Base-by-base conservation (phyloP, 2,329 filamentous ascomycete species). In the Neopestalotiopsis rosae region DNA sequence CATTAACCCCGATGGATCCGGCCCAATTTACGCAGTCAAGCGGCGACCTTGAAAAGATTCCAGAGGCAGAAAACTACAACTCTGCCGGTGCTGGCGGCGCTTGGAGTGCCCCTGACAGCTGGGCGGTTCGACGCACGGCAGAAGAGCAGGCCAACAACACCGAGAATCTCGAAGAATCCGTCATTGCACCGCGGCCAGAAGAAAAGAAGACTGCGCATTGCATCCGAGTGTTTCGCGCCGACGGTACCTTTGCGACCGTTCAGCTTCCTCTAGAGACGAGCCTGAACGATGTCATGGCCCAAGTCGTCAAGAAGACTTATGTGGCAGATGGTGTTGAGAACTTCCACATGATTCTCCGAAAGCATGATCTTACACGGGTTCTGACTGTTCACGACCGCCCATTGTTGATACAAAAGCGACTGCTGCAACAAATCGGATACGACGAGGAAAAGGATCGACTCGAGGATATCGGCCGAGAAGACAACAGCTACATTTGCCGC, bases 91-190 rank as follows among this genome's bases (percentile, higher is more conserved):
- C 20, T 17, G 74, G 78, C 52, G 90, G 91, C 1, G 89, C 89
- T 3, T 99, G 95, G 95, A 93, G 97, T 79, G 95, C 95, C 3
- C 95, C 96, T 1, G 95, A 98, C 79, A 98, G 95, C 78, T 99
- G 96, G 96, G 94, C 93, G 65, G 95, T 98, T 32, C 93, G 93
- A 73, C 91, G 90, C 70, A 86, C 86, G 59, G 89, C 88, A 7
- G 91, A 94, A 73, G 92, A 94, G 67, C 87, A 87, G 71, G 83
- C 86, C 65, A 80, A 86, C 72, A 87, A 84, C 73, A 82, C 78
- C 4, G 82, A 85, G 1, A 92, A 94, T 68, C 83, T 88, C 14
- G 92, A 94, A 71, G 92, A 95, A 67, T 84, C 87, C 34, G 90
- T 89, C 61, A 88, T 89, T 65, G 87, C 89, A n/a, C 86, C 89